These are phyloP conservation scores for Solanum pennellii DNA, from an alignment of 257 asterid genomes.

Conservation along the genomic window DNA sequence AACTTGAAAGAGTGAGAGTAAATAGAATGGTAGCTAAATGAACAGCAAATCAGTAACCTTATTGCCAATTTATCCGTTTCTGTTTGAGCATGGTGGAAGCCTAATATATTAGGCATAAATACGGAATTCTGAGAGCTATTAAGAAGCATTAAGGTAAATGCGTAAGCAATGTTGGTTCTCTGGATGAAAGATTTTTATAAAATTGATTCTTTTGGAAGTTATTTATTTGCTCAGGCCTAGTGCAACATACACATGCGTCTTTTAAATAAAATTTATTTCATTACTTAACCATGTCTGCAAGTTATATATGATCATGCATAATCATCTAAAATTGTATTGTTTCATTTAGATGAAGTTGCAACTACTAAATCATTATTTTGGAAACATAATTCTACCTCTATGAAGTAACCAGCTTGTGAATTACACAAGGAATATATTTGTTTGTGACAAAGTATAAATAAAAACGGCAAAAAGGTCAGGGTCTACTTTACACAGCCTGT, in stretches of 20 bases:
- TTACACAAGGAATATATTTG: not conserved
- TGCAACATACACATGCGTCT: not conserved
- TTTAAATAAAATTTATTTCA: not conserved
- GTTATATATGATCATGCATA: not conserved
- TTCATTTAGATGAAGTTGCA: not conserved
- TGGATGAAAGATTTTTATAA: not conserved
- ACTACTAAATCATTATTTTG: not conserved
- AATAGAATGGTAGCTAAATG: not conserved
- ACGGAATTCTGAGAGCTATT: not conserved
- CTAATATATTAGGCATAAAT: not conserved
- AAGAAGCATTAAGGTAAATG: not conserved
- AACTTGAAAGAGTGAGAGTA: not conserved
- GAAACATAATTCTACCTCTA: not conserved
- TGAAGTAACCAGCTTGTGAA: not conserved
- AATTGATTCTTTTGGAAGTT: not conserved
- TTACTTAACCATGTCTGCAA: not conserved
- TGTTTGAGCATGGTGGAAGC: not conserved
- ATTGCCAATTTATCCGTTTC: not conserved
- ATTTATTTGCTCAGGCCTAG: not conserved
- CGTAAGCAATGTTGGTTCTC: not conserved
- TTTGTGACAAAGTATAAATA: not conserved
- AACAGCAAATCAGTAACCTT: not conserved
- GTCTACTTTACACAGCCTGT: not conserved
- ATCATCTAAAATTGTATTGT: not conserved
- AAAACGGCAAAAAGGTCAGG: not conserved